Percentiles rank a stretch among this genome's conserved stretches.
Evolutionary conservation across 768 basidiomycete genomes (phyloP).

Genomic region (Leccinum ochraceum): DNA sequence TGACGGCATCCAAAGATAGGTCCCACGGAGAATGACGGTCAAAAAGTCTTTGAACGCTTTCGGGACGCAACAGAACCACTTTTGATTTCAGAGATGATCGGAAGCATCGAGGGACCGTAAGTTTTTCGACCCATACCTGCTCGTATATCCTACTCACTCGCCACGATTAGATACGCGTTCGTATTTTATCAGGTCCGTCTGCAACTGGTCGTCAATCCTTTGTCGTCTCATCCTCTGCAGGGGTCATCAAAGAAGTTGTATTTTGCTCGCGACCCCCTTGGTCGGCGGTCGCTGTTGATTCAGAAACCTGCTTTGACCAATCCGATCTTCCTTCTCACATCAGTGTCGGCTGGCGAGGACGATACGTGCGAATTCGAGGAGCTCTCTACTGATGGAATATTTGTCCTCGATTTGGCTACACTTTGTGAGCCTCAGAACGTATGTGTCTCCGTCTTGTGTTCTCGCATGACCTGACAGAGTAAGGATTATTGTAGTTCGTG

Average conservation of each 20-base stretch:
- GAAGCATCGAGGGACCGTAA: slow-evolving; percentile 79
- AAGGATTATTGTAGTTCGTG: slow-evolving; percentile 18
- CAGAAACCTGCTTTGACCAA: slow-evolving; percentile 51
- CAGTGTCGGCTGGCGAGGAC: slow-evolving; percentile 57
- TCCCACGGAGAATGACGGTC: slow-evolving; percentile 71
- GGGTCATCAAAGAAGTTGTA: slow-evolving; percentile 49
- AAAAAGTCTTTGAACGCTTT: slow-evolving; percentile 45
- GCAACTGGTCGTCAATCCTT: not conserved
- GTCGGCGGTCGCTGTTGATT: slow-evolving; percentile 80
- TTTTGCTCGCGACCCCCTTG: slow-evolving; percentile 82
- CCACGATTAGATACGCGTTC: slow-evolving; percentile 66
- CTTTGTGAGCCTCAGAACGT: slow-evolving; percentile 30
- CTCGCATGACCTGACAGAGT: not conserved
- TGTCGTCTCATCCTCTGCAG: slow-evolving; percentile 33
- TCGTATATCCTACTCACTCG: not conserved
- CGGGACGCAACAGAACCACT: slow-evolving; percentile 27
- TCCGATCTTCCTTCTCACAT: slow-evolving; percentile 64
- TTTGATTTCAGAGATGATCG: slow-evolving; percentile 54
- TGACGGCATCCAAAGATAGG: slow-evolving; percentile 45
- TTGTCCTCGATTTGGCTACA: slow-evolving; percentile 47
- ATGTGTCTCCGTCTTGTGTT: slow-evolving; percentile 5
- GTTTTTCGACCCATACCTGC: slow-evolving; percentile 30
- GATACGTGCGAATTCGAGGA: slow-evolving; percentile 58
- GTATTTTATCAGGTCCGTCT: slow-evolving; percentile 72
- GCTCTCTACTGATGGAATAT: slow-evolving; percentile 57